These are phyloP conservation scores for Rhizopogon roseolus DNA, from an alignment of 768 basidiomycete genomes.

Conservation along the genomic window DNA sequence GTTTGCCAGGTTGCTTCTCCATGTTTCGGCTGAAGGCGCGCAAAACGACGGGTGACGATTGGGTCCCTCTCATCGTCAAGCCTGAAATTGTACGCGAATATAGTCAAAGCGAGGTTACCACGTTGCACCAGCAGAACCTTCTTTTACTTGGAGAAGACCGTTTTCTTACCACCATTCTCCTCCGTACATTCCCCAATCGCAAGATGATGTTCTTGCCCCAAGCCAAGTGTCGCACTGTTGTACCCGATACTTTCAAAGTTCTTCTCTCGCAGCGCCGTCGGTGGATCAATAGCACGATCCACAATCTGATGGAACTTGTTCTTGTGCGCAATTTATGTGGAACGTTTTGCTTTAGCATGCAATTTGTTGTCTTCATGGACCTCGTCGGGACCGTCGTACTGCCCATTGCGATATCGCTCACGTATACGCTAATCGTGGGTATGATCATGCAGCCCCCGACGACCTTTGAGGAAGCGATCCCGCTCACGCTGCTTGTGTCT, in stretches of 20 bases:
- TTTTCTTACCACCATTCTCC: conserved; percentile 92
- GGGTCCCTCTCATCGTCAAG: conserved; percentile 95
- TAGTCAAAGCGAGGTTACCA: conserved; percentile 89
- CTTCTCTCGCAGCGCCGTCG: conserved; percentile 95
- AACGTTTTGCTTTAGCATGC: conserved; percentile 99
- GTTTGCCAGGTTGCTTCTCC: conserved; percentile 98
- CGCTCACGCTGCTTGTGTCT: conserved; percentile 80
- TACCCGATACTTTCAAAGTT: conserved; percentile 90
- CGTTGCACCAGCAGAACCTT: conserved; percentile 96
- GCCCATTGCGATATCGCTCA: conserved; percentile 89
- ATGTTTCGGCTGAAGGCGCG: conserved; percentile 98
- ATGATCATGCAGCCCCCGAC: conserved; percentile 78
- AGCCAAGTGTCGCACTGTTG: conserved; percentile 91
- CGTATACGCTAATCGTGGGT: conserved; percentile 81
- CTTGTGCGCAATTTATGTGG: conserved; percentile 96
- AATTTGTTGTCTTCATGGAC: conserved; percentile 98
- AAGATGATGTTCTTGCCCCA: conserved; percentile 99
- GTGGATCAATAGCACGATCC: conserved; percentile 99
- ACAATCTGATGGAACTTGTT: conserved; percentile 98
- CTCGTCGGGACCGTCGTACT: conserved; percentile 87
- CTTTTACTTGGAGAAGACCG: conserved; percentile 97
- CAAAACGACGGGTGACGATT: conserved; percentile 84
- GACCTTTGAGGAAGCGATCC: conserved; percentile 89
- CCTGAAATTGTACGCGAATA: conserved; percentile 98
- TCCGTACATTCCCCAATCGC: conserved; percentile 95